Evolutionary conservation across 805 yeast species (phyloP).

Genomic region (Myxozyma kluyveri): DNA sequence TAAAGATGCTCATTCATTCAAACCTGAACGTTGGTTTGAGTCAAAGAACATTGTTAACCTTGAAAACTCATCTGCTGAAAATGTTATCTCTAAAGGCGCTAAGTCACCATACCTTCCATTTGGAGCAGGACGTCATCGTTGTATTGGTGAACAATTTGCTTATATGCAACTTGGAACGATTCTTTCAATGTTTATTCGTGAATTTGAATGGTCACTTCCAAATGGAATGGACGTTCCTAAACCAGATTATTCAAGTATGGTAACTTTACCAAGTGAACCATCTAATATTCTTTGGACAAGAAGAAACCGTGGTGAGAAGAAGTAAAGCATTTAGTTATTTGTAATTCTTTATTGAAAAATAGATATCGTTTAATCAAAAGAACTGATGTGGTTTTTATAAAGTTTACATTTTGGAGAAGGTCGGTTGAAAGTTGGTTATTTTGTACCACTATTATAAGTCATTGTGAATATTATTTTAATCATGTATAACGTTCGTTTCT

Average conservation of each 20-base stretch:
- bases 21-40: slow-evolving; percentile 82
- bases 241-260: slow-evolving; percentile 61
- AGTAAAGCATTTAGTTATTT: no score
- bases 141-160: slow-evolving; percentile 99
- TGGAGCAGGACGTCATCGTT: slow-evolving; percentile 99
- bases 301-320: slow-evolving; percentile 16
- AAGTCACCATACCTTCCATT: slow-evolving; percentile 94
- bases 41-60: slow-evolving; percentile 32
- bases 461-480: no score
- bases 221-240: slow-evolving; percentile 41
- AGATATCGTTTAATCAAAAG: no score
- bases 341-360: no score
- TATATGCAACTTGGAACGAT: slow-evolving; percentile 87
- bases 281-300: slow-evolving; percentile 37
- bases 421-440: no score
- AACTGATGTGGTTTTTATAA: no score
- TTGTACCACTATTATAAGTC: no score
- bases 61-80: slow-evolving; percentile 60
- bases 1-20: slow-evolving; percentile 67
- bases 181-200: slow-evolving; percentile 68
- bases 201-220: slow-evolving; percentile 71
- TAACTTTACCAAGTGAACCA: slow-evolving; percentile 80
- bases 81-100: slow-evolving; percentile 82
- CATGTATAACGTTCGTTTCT: no score
- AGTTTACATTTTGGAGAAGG: no score